Evolutionary conservation across 345 rosid species (phyloP).

Genomic region (Hypericum perforatum): DNA sequence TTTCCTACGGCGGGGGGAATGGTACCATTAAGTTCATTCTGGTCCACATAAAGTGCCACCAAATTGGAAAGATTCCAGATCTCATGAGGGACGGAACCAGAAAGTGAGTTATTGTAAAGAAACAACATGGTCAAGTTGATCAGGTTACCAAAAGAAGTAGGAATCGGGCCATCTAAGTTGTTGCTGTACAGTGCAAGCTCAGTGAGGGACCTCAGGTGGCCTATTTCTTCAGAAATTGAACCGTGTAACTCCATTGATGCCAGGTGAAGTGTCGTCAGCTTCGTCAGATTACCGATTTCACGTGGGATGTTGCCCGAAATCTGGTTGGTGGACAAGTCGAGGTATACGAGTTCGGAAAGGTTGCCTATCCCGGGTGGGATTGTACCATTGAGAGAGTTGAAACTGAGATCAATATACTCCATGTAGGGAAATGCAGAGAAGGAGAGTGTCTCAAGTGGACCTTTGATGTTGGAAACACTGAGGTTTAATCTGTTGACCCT

Average conservation of each 20-base stretch:
- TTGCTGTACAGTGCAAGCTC: not conserved
- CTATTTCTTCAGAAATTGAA: not conserved
- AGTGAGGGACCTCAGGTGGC: not conserved
- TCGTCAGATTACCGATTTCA: not conserved
- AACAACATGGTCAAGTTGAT: not conserved
- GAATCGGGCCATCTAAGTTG: not conserved
- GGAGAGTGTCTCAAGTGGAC: not conserved
- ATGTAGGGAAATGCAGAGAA: not conserved
- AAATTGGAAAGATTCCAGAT: not conserved
- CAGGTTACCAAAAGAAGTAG: not conserved
- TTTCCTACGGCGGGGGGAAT: not conserved
- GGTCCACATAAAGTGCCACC: not conserved
- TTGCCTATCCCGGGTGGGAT: not conserved
- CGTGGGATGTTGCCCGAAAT: not conserved
- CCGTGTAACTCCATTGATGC: not conserved
- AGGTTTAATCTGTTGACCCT: slow-evolving; percentile 1
- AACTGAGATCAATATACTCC: not conserved
- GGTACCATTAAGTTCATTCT: not conserved
- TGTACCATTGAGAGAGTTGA: not conserved
- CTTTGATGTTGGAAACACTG: not conserved
- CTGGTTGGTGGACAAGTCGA: slow-evolving; percentile 1
- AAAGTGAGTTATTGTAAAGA: not conserved
- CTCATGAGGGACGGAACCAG: not conserved
- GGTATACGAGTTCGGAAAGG: not conserved
- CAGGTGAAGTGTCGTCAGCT: not conserved